Evolutionary conservation across 352 stramenopile genomes (phyloP).

Genomic region (Phytophthora pseudosyringae): DNA sequence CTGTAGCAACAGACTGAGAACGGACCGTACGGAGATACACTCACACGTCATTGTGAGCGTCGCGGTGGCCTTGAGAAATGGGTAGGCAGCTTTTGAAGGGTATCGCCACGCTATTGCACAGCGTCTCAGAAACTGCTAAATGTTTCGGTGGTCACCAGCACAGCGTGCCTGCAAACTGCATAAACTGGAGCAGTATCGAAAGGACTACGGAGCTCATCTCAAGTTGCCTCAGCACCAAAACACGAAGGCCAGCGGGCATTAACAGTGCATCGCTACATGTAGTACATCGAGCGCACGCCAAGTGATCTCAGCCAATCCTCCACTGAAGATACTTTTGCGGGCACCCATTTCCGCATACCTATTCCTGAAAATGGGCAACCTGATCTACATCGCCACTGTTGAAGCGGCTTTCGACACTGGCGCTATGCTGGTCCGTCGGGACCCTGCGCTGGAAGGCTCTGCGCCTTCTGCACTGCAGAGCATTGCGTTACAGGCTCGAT

Average conservation of each 20-base stretch:
- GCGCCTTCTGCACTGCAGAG: conserved; percentile 1
- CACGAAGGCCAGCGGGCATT: background rate
- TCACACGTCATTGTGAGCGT: too few species aligned
- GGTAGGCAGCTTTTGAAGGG: too few species aligned
- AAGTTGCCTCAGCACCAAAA: too few species aligned
- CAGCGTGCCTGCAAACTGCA: too few species aligned
- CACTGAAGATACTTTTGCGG: conserved; percentile 16
- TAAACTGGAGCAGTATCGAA: too few species aligned
- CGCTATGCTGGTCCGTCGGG: background rate
- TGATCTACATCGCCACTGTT: conserved; percentile 16
- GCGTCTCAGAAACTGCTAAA: too few species aligned
- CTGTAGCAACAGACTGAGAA: too few species aligned
- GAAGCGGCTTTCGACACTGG: conserved; percentile 4
- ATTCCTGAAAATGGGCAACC: conserved; percentile 23
- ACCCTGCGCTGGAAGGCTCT: conserved; percentile 6
- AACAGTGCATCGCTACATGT: background rate
- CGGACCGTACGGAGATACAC: too few species aligned
- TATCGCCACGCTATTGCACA: too few species aligned
- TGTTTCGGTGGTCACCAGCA: too few species aligned
- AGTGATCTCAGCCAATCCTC: background rate
- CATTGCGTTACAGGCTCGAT: conserved; percentile 14
- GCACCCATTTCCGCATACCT: background rate
- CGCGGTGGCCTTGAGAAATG: too few species aligned
- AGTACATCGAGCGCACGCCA: background rate
- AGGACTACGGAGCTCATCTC: too few species aligned